A percentile compares a stretch with the other conserved stretches of the same genome.
Evolutionary conservation across 2,329 filamentous ascomycete species (phyloP).

Genomic region (Fusarium sulawesiense): DNA sequence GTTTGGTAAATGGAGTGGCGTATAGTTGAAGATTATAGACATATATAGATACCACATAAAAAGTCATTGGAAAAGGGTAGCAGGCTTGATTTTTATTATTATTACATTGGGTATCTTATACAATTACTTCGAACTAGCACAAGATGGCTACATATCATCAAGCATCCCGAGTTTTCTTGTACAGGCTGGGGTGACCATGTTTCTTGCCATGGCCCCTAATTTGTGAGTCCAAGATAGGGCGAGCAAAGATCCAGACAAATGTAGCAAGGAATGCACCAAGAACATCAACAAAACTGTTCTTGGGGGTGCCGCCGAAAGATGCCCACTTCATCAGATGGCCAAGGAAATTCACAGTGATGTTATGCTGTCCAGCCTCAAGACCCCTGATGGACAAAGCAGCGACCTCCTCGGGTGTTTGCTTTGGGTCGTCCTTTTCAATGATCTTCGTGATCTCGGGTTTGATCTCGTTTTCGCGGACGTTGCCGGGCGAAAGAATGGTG

Average conservation of each 20-base stretch:
- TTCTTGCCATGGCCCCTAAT: slow-evolving; percentile 67
- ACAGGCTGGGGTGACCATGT: slow-evolving; percentile 68
- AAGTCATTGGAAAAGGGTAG: slow-evolving; percentile 18
- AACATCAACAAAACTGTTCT: slow-evolving; percentile 71
- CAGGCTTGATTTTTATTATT: slow-evolving; percentile 24
- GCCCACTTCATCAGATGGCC: slow-evolving; percentile 77
- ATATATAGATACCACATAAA: slow-evolving; percentile 35
- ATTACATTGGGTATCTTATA: slow-evolving; percentile 37
- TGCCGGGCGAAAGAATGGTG: slow-evolving; percentile 81
- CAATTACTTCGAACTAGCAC: not conserved
- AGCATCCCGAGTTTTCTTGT: slow-evolving; percentile 48
- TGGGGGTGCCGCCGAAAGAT: slow-evolving; percentile 64
- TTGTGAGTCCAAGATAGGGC: slow-evolving; percentile 67
- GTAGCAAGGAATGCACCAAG: slow-evolving; percentile 64
- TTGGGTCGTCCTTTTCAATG: slow-evolving; percentile 84
- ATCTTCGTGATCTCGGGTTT: slow-evolving; percentile 85
- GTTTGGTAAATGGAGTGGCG: slow-evolving; percentile 73
- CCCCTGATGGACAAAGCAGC: slow-evolving; percentile 76
- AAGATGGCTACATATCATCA: not conserved
- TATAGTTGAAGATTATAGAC: slow-evolving; percentile 51
- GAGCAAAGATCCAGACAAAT: slow-evolving; percentile 68
- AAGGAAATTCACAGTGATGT: slow-evolving; percentile 80
- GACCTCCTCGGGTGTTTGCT: slow-evolving; percentile 81
- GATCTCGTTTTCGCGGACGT: slow-evolving; percentile 77
- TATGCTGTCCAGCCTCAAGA: slow-evolving; percentile 82